Evolutionary conservation across 768 basidiomycete species (phyloP).

Genomic region (Dendrothele bispora): DNA sequence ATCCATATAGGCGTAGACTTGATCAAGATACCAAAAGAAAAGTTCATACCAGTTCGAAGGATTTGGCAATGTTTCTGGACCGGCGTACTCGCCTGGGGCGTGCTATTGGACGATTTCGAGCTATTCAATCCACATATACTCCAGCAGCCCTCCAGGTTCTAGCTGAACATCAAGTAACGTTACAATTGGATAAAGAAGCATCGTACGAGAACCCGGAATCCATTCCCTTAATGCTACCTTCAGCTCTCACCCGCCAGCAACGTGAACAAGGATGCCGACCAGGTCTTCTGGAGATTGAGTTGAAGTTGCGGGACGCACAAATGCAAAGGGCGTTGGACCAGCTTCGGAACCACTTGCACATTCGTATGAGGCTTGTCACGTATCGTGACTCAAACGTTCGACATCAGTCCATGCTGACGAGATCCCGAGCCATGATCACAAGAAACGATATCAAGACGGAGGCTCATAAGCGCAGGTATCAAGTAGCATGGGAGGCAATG

Average conservation of each 20-base stretch:
- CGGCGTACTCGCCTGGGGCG: background rate
- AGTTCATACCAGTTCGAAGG: background rate
- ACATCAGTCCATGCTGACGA: background rate
- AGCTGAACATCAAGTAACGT: background rate
- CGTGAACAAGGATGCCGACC: background rate
- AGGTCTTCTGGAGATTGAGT: background rate
- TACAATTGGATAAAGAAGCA: background rate
- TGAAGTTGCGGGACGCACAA: background rate
- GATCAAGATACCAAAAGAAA: too few species aligned
- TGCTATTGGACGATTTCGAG: too few species aligned
- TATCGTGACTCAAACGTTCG: background rate
- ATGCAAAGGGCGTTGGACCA: too few species aligned
- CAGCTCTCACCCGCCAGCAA: background rate
- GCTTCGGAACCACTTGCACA: background rate
- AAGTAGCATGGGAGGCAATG: background rate
- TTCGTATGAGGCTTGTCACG: background rate
- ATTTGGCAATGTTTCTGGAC: background rate
- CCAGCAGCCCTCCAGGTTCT: background rate
- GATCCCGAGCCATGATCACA: background rate
- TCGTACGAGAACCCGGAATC: background rate
- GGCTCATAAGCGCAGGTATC: background rate
- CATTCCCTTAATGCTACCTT: background rate
- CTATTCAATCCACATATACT: background rate
- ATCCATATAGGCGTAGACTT: too few species aligned
- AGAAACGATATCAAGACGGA: background rate